Percentiles rank a stretch among this genome's conserved stretches.
Conservation (phyloP, 208 protist species). For the Phytomonas sp. region DNA sequence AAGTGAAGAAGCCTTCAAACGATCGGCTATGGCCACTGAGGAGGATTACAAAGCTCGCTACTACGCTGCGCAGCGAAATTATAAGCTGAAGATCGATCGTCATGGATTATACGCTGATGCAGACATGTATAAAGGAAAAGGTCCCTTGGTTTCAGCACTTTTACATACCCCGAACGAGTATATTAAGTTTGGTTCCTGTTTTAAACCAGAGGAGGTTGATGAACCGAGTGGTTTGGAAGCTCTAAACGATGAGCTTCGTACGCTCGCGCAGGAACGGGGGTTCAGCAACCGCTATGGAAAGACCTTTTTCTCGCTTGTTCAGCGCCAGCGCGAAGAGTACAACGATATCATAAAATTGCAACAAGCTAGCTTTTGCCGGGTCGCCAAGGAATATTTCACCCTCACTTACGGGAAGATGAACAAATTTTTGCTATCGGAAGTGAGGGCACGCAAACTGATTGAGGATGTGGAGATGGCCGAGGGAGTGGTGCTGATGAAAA, state of each 20-base stretch:
- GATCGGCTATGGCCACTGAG: background rate
- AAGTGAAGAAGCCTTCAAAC: background rate
- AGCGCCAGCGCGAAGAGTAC: slow-evolving; percentile 25
- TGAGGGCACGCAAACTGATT: slow-evolving; percentile 28
- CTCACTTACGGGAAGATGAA: slow-evolving; percentile 13
- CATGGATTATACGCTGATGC: background rate
- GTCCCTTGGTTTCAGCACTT: background rate
- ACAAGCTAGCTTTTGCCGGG: slow-evolving; percentile 13
- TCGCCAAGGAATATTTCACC: slow-evolving; percentile 24
- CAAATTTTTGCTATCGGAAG: slow-evolving; percentile 24
- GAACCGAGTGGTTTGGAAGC: slow-evolving; percentile 16
- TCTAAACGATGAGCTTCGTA: slow-evolving; percentile 23
- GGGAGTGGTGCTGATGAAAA: slow-evolving; percentile 16
- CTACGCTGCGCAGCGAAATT: background rate
- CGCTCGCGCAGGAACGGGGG: slow-evolving; percentile 6
- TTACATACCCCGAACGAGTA: background rate
- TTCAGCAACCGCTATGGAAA: background rate
- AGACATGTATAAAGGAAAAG: background rate
- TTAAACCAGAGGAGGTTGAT: background rate
- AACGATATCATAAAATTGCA: slow-evolving; percentile 23
- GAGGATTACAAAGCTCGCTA: background rate
- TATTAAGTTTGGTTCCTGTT: background rate
- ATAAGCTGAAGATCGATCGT: background rate
- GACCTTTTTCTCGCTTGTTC: slow-evolving; percentile 11
- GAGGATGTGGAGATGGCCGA: slow-evolving; percentile 27